Base-by-base conservation (phyloP, 106 monocot genomes). In the Allium sativum region DNA sequence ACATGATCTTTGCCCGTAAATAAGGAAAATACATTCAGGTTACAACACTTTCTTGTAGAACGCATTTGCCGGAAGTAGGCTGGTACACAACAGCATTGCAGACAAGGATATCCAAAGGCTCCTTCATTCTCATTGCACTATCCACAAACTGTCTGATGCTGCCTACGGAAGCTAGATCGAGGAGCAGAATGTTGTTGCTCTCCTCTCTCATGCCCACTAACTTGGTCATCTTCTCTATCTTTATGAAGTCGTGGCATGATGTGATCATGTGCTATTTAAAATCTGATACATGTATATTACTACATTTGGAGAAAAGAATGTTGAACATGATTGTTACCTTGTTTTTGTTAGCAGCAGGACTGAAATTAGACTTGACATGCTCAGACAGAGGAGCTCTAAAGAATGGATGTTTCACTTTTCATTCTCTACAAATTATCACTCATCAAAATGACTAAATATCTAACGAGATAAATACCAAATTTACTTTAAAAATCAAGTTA, bases 211-310 rank as follows among this genome's bases (percentile, higher is more conserved):
- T n/a, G n/a, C 95, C 95, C 0, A 58, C 77, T 0, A 90, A 76
- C 62, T 87, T 90, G 21, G 95, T 86, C 0, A 86, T 86, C 60
- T 73, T 77, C 73, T 87, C 84, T 15, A 86, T 77, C 78, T 90
- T 95, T 67, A 95, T 86, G 70, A 95, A 95, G 77, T 95, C 90
- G 8, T 90, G 75, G 81, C 95, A 95, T 15, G 86, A 89, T 90
- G 90, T 90, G 47, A 90, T 71, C 21, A 90, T 81, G 18, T 95
- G 44, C 95, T 90, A 95, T 60, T 80, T n/a, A n/a, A n/a, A n/a
- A n/a, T n/a, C n/a, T n/a, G n/a, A n/a, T n/a, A n/a, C n/a, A n/a
- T 52, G n/a, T n/a, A n/a, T n/a, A n/a, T n/a, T n/a, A n/a, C n/a
- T n/a, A n/a, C n/a, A n/a, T n/a, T n/a, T n/a, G n/a, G n/a, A n/a